Evolutionary conservation across 1,139 yeast species (phyloP).

Genomic region (Yamadazyma blattariae): DNA sequence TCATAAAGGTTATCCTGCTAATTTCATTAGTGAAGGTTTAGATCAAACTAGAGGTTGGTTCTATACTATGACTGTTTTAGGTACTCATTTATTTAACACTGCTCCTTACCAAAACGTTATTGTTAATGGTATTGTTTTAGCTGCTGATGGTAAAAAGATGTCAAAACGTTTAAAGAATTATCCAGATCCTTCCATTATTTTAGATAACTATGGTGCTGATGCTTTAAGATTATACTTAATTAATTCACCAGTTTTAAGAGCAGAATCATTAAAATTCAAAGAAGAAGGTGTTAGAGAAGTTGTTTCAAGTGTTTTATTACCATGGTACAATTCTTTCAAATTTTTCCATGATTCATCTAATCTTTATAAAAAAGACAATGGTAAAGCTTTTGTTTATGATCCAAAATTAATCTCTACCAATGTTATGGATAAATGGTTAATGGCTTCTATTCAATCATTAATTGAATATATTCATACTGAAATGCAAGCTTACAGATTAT

Average conservation of each 20-base stretch:
- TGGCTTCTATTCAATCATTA: slow-evolving; percentile 91
- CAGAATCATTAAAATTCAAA: slow-evolving; percentile 93
- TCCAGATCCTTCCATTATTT: slow-evolving; percentile 86
- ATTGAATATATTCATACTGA: slow-evolving; percentile 82
- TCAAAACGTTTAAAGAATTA: slow-evolving; percentile 96
- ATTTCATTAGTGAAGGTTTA: slow-evolving; percentile 96
- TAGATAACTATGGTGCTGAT: slow-evolving; percentile 94
- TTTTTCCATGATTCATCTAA: slow-evolving; percentile 95
- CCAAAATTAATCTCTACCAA: slow-evolving; percentile 63
- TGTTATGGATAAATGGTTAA: slow-evolving; percentile 97
- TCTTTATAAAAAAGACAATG: slow-evolving; percentile 71
- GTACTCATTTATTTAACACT: slow-evolving; percentile 87
- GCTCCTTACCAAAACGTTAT: slow-evolving; percentile 96
- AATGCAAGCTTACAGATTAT: slow-evolving; percentile 85
- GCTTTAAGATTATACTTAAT: slow-evolving; percentile 93
- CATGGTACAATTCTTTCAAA: slow-evolving; percentile 98
- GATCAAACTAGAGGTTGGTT: slow-evolving; percentile 99
- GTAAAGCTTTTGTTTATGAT: slow-evolving; percentile 71
- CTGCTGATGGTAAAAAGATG: slow-evolving; percentile 99
- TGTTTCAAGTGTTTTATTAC: slow-evolving; percentile 89
- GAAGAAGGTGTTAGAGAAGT: slow-evolving; percentile 99
- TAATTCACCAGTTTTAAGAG: slow-evolving; percentile 95
- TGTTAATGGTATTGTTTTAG: slow-evolving; percentile 94
- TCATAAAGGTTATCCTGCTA: slow-evolving; percentile 87
- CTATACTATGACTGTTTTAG: slow-evolving; percentile 92